Percentiles rank a stretch among this genome's conserved stretches.
phyloP scores from a whole-genome alignment of 805 yeast species.

The Suhomyces sp. region DNA sequence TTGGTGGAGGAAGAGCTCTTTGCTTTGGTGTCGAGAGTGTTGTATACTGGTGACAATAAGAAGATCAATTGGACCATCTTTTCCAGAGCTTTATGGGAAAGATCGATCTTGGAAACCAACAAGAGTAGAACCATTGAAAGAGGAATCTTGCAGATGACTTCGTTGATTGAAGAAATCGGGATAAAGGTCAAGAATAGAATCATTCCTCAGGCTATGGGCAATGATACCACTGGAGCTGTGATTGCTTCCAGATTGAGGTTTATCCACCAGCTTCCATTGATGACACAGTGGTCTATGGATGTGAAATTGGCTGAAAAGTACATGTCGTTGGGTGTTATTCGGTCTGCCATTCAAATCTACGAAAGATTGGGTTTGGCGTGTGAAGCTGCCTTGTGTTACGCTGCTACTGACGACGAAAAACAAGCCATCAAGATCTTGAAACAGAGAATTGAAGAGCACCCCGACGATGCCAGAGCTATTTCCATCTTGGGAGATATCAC shows the following conservation, averaged over 20 bases:
- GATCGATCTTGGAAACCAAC: constrained; percentile 78
- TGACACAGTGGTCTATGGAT: constrained; percentile 87
- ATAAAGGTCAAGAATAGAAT: constrained; percentile 55
- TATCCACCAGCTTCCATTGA: constrained; percentile 68
- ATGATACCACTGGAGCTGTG: constrained; percentile 27
- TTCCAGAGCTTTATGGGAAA: constrained; percentile 83
- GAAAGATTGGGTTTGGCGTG: constrained; percentile 70
- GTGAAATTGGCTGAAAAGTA: constrained; percentile 78
- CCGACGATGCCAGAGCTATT: constrained; percentile 79
- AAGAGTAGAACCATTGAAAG: constrained; percentile 87
- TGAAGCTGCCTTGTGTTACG: constrained; percentile 88
- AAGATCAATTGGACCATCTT: constrained; percentile 71
- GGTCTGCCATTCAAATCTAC: constrained; percentile 86
- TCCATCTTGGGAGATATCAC: constrained; percentile 84
- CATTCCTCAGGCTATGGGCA: constrained; percentile 45
- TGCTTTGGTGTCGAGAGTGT: constrained; percentile 70
- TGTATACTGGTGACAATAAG: constrained; percentile 45
- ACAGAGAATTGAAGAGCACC: constrained; percentile 51
- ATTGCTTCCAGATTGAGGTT: constrained; percentile 58
- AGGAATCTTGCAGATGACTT: constrained; percentile 89
- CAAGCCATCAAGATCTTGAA: constrained; percentile 62
- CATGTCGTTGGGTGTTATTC: constrained; percentile 78
- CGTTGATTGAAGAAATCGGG: constrained; percentile 85
- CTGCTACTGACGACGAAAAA: constrained; percentile 71
- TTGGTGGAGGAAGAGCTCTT: constrained; percentile 79